A percentile compares a stretch with the other conserved stretches of the same genome.
These are phyloP conservation scores for Colletotrichum scovillei DNA, from an alignment of 2,329 filamentous ascomycete genomes.

Conservation along the genomic window DNA sequence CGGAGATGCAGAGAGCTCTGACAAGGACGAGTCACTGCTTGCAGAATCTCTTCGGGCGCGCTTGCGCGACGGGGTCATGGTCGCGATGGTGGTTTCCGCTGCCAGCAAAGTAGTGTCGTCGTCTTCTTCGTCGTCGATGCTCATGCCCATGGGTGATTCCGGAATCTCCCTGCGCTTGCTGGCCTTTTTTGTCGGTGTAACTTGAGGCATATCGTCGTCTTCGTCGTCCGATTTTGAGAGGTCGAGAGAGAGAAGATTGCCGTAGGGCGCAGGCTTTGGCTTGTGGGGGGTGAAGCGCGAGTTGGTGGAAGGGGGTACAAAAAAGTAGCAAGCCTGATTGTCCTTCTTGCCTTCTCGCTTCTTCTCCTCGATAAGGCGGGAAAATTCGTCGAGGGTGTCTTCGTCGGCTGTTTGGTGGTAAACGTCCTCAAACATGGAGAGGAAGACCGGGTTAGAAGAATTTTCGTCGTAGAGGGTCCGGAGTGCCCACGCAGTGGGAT, in stretches of 20 bases:
- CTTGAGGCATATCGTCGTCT: constrained; percentile 7
- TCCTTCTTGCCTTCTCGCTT: constrained; percentile 68
- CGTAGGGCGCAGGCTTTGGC: constrained; percentile 62
- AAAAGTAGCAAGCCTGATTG: constrained; percentile 64
- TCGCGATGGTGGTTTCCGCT: not conserved
- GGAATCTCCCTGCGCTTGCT: constrained; percentile 16
- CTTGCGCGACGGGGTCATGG: constrained; percentile 49
- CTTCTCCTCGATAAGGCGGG: constrained; percentile 60
- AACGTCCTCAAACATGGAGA: constrained; percentile 68
- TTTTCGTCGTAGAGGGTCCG: constrained; percentile 70
- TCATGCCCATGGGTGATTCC: constrained; percentile 18
- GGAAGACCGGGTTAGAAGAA: constrained; percentile 60
- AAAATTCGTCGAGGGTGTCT: constrained; percentile 63
- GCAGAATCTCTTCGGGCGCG: constrained; percentile 49
- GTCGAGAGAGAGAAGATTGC: constrained; percentile 56
- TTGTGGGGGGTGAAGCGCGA: constrained; percentile 55
- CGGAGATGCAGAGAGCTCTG: constrained; percentile 44
- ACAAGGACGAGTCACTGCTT: constrained; percentile 57
- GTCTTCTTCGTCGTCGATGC: constrained; percentile 3
- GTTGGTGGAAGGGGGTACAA: constrained; percentile 60
- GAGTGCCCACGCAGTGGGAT: constrained; percentile 72
- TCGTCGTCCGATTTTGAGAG: constrained; percentile 41
- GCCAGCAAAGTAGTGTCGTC: constrained; percentile 21
- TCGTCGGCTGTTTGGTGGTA: constrained; percentile 67
- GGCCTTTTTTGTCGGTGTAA: constrained; percentile 32